Percentiles rank a stretch among this genome's conserved stretches.
These are phyloP conservation scores for Podaxis sp. DNA, from an alignment of 768 basidiomycete species.

Conservation along the genomic window DNA sequence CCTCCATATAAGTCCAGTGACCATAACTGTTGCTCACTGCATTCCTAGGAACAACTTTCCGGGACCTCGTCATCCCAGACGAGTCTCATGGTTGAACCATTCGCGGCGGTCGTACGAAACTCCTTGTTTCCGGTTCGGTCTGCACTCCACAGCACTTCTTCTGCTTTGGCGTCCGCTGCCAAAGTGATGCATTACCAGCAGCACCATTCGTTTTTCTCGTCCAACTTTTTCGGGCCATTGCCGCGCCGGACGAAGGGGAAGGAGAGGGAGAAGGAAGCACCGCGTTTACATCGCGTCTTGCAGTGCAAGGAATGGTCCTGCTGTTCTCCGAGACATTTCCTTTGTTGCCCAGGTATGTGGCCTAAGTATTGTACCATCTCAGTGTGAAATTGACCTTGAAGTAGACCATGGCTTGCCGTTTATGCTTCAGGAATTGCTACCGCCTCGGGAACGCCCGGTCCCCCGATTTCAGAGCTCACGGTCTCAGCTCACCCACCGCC, in stretches of 20 bases:
- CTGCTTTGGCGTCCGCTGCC: conserved; percentile 9
- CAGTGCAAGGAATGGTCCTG: conserved; percentile 48
- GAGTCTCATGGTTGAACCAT: conserved; percentile 61
- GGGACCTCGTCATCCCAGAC: conserved; percentile 23
- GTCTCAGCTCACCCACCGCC: neutral
- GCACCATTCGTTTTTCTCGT: conserved; percentile 11
- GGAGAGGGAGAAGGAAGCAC: conserved; percentile 35
- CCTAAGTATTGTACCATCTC: conserved; percentile 3
- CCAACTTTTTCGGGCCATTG: conserved; percentile 57
- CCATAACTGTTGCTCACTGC: neutral
- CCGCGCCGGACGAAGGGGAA: conserved; percentile 56
- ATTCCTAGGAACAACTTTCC: conserved; percentile 11
- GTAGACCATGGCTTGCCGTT: conserved; percentile 5
- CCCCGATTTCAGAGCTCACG: neutral
- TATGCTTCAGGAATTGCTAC: conserved; percentile 13
- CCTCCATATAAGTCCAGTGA: neutral
- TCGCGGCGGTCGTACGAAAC: conserved; percentile 54
- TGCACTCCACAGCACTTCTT: conserved; percentile 18
- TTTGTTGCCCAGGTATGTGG: conserved; percentile 50
- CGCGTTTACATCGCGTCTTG: conserved; percentile 27
- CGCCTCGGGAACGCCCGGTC: conserved; percentile 2
- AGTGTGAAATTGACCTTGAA: conserved; percentile 20
- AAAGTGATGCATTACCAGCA: conserved; percentile 21
- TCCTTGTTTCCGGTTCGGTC: conserved; percentile 41
- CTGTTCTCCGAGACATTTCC: conserved; percentile 40